phyloP scores from a whole-genome alignment of 257 asterid genomes.

The Nicotiana knightiana region DNA sequence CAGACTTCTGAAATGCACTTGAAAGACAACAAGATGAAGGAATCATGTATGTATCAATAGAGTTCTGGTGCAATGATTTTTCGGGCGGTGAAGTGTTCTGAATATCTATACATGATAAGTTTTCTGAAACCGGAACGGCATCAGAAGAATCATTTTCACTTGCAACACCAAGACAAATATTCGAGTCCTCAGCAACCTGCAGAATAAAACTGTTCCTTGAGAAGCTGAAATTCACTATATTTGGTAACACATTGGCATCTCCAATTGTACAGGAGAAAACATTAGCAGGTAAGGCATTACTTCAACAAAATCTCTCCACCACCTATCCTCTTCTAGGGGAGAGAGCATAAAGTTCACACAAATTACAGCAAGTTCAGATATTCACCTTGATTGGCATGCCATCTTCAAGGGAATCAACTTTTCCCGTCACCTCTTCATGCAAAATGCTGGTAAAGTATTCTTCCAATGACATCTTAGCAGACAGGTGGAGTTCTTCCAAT shows the following conservation, averaged over 20 bases:
- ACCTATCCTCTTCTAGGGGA: neutral
- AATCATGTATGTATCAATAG: slow-evolving; percentile 18
- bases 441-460: slow-evolving; percentile 40
- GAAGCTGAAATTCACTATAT: neutral
- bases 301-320: slow-evolving; percentile 1
- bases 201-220: slow-evolving; percentile 13
- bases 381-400: slow-evolving; percentile 42
- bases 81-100: slow-evolving; percentile 24
- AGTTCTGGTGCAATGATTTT: slow-evolving; percentile 19
- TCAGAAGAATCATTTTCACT: slow-evolving; percentile 30
- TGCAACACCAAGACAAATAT: slow-evolving; percentile 20
- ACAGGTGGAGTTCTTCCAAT: slow-evolving; percentile 61
- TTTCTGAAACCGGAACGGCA: slow-evolving; percentile 22
- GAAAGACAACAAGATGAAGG: slow-evolving; percentile 28
- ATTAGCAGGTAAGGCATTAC: neutral
- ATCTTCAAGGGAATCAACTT: slow-evolving; percentile 27
- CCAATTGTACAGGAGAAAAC: neutral
- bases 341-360: neutral
- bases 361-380: slow-evolving; percentile 10
- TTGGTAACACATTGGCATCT: neutral
- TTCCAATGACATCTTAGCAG: slow-evolving; percentile 47
- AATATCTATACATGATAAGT: slow-evolving; percentile 23
- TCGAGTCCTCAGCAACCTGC: slow-evolving; percentile 40
- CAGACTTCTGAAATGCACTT: slow-evolving; percentile 41
- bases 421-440: slow-evolving; percentile 57